Evolutionary conservation across 192 early-diverging fungal genomes (phyloP).

Genomic region (Coemansia sp.): DNA sequence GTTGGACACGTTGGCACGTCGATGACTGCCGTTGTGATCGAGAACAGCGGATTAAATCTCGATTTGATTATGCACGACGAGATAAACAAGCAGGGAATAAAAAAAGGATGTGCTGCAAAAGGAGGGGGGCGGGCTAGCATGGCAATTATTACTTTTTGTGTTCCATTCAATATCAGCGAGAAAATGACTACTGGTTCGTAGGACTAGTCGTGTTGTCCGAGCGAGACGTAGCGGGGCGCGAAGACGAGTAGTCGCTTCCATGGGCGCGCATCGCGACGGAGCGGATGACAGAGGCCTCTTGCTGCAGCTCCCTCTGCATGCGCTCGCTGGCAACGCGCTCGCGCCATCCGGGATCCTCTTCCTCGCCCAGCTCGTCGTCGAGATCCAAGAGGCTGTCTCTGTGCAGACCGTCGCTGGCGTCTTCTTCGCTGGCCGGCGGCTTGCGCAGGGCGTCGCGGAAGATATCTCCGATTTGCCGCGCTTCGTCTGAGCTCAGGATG

Average conservation of each 20-base stretch:
- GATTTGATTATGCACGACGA: no score
- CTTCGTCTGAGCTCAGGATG: conserved; percentile 41
- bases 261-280: conserved; percentile 46
- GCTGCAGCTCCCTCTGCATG: conserved; percentile 51
- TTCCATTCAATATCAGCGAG: conserved; percentile 4
- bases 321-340: conserved; percentile 50
- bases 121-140: no score
- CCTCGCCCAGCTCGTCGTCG: conserved; percentile 30
- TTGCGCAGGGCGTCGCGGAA: conserved; percentile 52
- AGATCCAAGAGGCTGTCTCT: conserved; percentile 19
- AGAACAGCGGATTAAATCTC: no score
- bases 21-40: no score
- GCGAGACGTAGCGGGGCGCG: conserved; percentile 26
- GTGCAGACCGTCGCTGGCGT: conserved; percentile 15
- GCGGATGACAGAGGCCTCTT: conserved; percentile 41
- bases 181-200: not conserved
- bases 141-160: no score
- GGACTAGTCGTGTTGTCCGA: not conserved
- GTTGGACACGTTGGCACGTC: no score
- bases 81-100: no score
- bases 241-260: conserved; percentile 46
- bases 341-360: conserved; percentile 47
- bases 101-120: no score
- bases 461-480: conserved; percentile 49
- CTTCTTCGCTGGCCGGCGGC: conserved; percentile 44